A percentile compares a stretch with the other conserved stretches of the same genome.
Conservation (phyloP, 345 rosid species). For the Streptanthus diversifolius region DNA sequence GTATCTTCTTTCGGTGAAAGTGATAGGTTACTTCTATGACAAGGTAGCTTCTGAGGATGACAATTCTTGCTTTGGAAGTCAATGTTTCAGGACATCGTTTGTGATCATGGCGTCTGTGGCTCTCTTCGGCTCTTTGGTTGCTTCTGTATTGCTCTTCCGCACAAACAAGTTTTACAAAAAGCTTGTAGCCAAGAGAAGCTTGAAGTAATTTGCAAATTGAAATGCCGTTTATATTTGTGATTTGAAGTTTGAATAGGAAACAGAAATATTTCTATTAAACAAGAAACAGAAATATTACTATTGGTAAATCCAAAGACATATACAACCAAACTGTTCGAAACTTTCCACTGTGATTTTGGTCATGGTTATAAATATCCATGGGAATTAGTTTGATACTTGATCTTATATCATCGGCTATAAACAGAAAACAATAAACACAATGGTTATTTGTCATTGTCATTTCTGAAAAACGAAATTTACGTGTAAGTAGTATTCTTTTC, state of each 20-base stretch:
- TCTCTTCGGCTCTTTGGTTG: slow-evolving; percentile 54
- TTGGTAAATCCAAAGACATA: no score
- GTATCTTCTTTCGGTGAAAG: slow-evolving; percentile 72
- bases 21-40: slow-evolving; percentile 77
- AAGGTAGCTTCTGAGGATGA: slow-evolving; percentile 45
- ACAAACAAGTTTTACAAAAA: slow-evolving; percentile 58
- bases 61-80: slow-evolving; percentile 59
- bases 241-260: not conserved
- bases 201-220: slow-evolving; percentile 11
- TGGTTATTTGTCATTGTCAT: no score
- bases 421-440: no score
- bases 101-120: slow-evolving; percentile 69
- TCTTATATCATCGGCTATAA: no score
- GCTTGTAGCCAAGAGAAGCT: slow-evolving; percentile 45
- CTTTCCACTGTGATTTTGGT: no score
- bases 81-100: slow-evolving; percentile 75
- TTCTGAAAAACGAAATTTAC: no score
- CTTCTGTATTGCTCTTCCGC: slow-evolving; percentile 48
- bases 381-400: no score
- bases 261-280: not conserved
- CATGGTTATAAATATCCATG: no score
- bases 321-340: no score
- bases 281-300: not conserved
- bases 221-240: not conserved
- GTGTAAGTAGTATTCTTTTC: no score